Conservation (phyloP, 345 rosid genomes). For the Ceriops zippeliana region DNA sequence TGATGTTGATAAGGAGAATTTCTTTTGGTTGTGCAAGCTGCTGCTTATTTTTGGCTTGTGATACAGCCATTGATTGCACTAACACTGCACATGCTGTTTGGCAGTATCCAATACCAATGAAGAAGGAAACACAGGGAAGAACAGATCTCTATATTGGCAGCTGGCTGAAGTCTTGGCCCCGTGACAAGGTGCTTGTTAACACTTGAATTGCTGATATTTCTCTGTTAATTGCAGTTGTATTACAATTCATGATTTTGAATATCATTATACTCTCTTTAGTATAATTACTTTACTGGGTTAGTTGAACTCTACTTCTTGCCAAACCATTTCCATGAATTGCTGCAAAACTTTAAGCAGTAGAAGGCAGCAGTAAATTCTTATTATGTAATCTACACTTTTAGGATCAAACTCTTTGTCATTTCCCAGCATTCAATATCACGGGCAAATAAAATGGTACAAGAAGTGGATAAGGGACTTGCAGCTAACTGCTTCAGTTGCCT, state of each 20-base stretch:
- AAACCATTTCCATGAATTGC: background rate
- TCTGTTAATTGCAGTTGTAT: background rate
- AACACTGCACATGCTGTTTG: background rate
- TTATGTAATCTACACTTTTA: background rate
- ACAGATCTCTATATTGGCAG: slow-evolving; percentile 78
- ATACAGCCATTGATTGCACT: background rate
- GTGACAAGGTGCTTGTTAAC: slow-evolving; percentile 63
- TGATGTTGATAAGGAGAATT: background rate
- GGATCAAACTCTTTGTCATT: background rate
- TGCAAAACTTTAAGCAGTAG: background rate
- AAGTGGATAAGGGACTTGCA: slow-evolving; percentile 3
- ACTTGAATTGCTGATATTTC: slow-evolving; percentile 5
- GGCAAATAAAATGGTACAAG: slow-evolving; percentile 1
- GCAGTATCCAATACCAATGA: slow-evolving; percentile 82
- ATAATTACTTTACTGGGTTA: slow-evolving; percentile 2
- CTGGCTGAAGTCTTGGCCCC: slow-evolving; percentile 79
- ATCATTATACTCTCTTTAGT: background rate
- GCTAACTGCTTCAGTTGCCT: slow-evolving; percentile 3
- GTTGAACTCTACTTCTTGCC: background rate
- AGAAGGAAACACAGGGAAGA: slow-evolving; percentile 79
- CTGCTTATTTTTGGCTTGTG: background rate
- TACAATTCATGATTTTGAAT: background rate
- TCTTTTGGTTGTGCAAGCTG: background rate
- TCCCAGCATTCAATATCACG: slow-evolving; percentile 1
- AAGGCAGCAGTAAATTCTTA: slow-evolving; percentile 9